Conservation (phyloP, 2,329 filamentous ascomycete species). For the Colletotrichum spinosum region DNA sequence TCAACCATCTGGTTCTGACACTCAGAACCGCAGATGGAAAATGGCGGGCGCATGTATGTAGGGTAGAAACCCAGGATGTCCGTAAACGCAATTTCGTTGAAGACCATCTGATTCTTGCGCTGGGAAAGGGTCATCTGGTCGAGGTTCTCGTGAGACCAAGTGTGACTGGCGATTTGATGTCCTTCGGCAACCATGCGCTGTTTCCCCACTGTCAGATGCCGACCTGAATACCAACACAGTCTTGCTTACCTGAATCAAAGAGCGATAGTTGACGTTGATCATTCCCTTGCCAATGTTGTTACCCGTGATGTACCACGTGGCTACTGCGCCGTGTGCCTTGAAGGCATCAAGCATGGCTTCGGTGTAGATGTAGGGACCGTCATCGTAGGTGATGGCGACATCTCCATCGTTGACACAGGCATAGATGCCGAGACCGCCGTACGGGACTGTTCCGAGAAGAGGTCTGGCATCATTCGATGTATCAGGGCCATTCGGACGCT, state of each 20-base stretch:
- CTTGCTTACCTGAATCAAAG: slow-evolving; percentile 48
- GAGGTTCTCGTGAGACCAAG: slow-evolving; percentile 59
- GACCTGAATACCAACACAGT: no score
- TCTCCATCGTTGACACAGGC: slow-evolving; percentile 45
- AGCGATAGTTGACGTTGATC: slow-evolving; percentile 47
- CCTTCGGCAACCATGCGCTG: slow-evolving; percentile 56
- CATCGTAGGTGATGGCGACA: slow-evolving; percentile 53
- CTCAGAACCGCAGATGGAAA: slow-evolving; percentile 39
- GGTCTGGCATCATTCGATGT: slow-evolving; percentile 42
- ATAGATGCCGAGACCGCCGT: slow-evolving; percentile 47
- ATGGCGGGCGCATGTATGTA: slow-evolving; percentile 55
- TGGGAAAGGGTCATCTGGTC: slow-evolving; percentile 47
- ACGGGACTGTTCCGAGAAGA: slow-evolving; percentile 42
- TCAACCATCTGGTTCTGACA: slow-evolving; percentile 32
- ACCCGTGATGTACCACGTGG: slow-evolving; percentile 52
- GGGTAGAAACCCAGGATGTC: slow-evolving; percentile 58
- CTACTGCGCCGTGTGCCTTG: slow-evolving; percentile 45
- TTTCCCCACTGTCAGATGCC: background rate
- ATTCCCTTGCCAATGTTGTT: slow-evolving; percentile 48
- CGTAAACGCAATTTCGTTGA: slow-evolving; percentile 58
- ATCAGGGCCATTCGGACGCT: slow-evolving; percentile 42
- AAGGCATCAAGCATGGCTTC: slow-evolving; percentile 48
- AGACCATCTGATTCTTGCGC: slow-evolving; percentile 53
- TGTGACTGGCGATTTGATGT: slow-evolving; percentile 63
- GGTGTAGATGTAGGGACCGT: slow-evolving; percentile 51